These are phyloP conservation scores for Penicillium arizonense DNA, from an alignment of 495 filamentous ascomycete species.

Conservation along the genomic window DNA sequence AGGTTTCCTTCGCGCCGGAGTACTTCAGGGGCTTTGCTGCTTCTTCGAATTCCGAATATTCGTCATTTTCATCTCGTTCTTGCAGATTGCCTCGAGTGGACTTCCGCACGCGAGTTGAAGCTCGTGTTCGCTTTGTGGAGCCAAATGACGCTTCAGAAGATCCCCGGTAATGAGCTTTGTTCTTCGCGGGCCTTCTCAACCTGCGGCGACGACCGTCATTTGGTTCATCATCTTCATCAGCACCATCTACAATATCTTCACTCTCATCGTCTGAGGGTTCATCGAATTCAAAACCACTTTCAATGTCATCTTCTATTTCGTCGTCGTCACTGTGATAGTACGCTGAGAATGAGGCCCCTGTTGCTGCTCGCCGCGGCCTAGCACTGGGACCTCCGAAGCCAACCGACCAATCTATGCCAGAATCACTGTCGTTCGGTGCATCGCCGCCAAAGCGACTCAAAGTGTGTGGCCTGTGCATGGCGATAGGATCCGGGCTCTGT, in stretches of 20 bases:
- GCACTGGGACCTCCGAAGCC: not conserved
- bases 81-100: constrained; percentile 53
- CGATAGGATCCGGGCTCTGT: constrained; percentile 15
- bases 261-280: not conserved
- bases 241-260: no score
- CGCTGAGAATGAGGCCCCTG: not conserved
- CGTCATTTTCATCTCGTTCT: constrained; percentile 66
- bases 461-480: not conserved
- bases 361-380: not conserved
- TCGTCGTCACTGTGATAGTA: constrained; percentile 3
- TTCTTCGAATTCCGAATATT: constrained; percentile 58
- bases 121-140: constrained; percentile 14
- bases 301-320: not conserved
- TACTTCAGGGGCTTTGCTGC: constrained; percentile 51
- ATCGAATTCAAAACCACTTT: constrained; percentile 4
- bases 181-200: not conserved
- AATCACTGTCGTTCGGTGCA: constrained; percentile 3
- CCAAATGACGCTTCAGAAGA: constrained; percentile 12
- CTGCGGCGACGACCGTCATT: not conserved
- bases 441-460: constrained; percentile 3
- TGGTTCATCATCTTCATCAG: not conserved
- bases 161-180: not conserved
- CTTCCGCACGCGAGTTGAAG: constrained; percentile 29
- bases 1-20: constrained; percentile 65
- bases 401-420: constrained; percentile 1